Evolutionary conservation across 2,329 filamentous ascomycete species (phyloP).

Genomic region (Paramyrothecium sp.): DNA sequence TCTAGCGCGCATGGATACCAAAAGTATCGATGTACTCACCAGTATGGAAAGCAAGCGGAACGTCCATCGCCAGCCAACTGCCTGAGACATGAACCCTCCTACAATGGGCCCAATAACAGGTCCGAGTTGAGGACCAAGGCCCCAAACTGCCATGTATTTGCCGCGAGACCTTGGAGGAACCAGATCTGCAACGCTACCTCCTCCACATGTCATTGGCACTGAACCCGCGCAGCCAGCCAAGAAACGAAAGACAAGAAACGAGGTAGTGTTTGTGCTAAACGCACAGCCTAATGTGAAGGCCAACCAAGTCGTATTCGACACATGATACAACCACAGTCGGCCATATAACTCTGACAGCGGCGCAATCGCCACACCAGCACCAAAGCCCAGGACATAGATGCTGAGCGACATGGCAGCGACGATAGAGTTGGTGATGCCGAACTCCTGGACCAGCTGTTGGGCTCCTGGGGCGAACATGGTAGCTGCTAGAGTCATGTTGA

Average conservation of each 20-base stretch:
- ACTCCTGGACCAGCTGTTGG: slow-evolving; percentile 9
- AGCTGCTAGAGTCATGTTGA: slow-evolving; percentile 7
- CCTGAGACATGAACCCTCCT: slow-evolving; percentile 70
- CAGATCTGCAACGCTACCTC: slow-evolving; percentile 74
- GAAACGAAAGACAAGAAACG: slow-evolving; percentile 69
- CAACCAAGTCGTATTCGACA: slow-evolving; percentile 63
- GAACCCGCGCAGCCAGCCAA: slow-evolving; percentile 80
- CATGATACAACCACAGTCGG: slow-evolving; percentile 53
- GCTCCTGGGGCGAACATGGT: slow-evolving; percentile 21
- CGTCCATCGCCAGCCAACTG: slow-evolving; percentile 72
- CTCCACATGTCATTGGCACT: slow-evolving; percentile 77
- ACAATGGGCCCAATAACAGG: slow-evolving; percentile 74
- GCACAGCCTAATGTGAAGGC: slow-evolving; percentile 77
- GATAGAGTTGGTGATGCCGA: slow-evolving; percentile 6
- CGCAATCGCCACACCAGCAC: slow-evolving; percentile 70
- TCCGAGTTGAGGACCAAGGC: slow-evolving; percentile 61
- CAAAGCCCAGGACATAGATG: slow-evolving; percentile 31
- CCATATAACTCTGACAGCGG: slow-evolving; percentile 73
- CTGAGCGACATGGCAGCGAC: slow-evolving; percentile 16
- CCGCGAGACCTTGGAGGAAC: slow-evolving; percentile 77
- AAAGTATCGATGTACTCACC: slow-evolving; percentile 35
- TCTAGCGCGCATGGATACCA: slow-evolving; percentile 10
- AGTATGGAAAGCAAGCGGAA: slow-evolving; percentile 81
- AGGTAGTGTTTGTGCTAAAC: slow-evolving; percentile 68
- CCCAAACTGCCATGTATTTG: slow-evolving; percentile 70